Evolutionary conservation across 2,329 filamentous ascomycete species (phyloP).

Genomic region (Talaromyces verruculosus): DNA sequence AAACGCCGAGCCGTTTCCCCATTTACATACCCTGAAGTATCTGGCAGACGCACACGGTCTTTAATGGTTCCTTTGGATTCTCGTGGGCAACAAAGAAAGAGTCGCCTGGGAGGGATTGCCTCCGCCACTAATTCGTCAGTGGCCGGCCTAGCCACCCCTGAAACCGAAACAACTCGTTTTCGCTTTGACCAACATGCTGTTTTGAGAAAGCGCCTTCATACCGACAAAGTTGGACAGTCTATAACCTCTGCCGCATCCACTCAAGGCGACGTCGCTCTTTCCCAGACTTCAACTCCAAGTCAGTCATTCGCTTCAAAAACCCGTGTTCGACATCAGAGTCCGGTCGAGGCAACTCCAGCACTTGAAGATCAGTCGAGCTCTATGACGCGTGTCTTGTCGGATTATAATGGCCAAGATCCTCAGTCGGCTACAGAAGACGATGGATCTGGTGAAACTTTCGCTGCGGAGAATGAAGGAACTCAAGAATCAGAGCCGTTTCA

Average conservation of each 20-base stretch:
- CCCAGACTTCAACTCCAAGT: constrained; percentile 23
- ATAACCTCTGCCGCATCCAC: constrained; percentile 34
- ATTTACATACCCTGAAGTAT: constrained; percentile 56
- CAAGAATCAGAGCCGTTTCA: constrained; percentile 24
- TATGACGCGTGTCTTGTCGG: constrained; percentile 20
- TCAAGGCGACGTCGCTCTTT: constrained; percentile 18
- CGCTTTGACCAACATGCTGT: constrained; percentile 29
- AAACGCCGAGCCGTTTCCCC: constrained; percentile 55
- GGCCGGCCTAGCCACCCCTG: constrained; percentile 43
- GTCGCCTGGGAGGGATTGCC: constrained; percentile 28
- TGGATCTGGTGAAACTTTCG: constrained; percentile 24
- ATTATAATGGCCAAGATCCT: constrained; percentile 6
- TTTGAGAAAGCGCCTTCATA: constrained; percentile 35
- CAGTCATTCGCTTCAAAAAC: constrained; percentile 24
- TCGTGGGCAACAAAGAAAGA: constrained; percentile 33
- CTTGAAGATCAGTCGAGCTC: constrained; percentile 23
- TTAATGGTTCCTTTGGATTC: constrained; percentile 48
- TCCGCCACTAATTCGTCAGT: constrained; percentile 30
- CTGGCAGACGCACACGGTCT: constrained; percentile 31
- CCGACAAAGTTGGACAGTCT: constrained; percentile 34
- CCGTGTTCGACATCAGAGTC: not conserved
- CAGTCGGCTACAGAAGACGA: constrained; percentile 21
- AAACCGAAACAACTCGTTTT: constrained; percentile 39
- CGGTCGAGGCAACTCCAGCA: constrained; percentile 24
- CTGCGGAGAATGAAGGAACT: constrained; percentile 27